Conservation (phyloP, 148 eudicot genomes). For the Rhododendron williamsianum region DNA sequence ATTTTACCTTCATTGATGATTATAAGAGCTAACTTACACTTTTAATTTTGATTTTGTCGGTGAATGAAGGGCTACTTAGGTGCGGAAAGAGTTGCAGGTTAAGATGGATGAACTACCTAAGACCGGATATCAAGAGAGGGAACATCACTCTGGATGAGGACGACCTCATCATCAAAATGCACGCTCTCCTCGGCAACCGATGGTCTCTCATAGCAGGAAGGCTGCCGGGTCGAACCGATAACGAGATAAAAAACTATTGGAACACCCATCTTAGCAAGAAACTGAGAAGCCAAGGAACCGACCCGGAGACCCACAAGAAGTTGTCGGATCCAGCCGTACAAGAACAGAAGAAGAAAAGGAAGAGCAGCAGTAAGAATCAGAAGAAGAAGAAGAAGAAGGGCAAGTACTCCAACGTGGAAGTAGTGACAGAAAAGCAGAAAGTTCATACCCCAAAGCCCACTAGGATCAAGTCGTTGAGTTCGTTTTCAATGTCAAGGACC, state of each 20-base stretch:
- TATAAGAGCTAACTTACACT: background rate
- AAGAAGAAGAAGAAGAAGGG: background rate
- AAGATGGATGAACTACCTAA: constrained; percentile 64
- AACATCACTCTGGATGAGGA: constrained; percentile 56
- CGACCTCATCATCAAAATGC: constrained; percentile 58
- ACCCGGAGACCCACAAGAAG: constrained; percentile 32
- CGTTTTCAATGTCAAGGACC: constrained; percentile 28
- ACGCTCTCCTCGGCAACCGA: constrained; percentile 50
- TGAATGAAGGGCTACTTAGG: constrained; percentile 40
- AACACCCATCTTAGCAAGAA: constrained; percentile 56
- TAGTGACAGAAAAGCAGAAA: constrained; percentile 14
- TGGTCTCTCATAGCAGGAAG: constrained; percentile 71
- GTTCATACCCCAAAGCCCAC: constrained; percentile 41
- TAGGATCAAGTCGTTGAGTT: constrained; percentile 23
- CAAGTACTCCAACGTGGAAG: background rate
- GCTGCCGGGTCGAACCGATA: constrained; percentile 68
- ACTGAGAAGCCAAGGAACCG: constrained; percentile 32
- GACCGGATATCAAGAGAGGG: constrained; percentile 67
- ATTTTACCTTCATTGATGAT: background rate
- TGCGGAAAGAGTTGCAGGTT: constrained; percentile 74
- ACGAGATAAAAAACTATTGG: constrained; percentile 71
- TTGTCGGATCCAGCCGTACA: constrained; percentile 4
- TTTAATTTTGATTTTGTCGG: background rate
- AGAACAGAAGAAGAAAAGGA: constrained; percentile 18
- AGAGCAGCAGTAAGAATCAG: background rate